phyloP scores from a whole-genome alignment of 371 early-diverging fungal genomes.

The Mortierella sp. region DNA sequence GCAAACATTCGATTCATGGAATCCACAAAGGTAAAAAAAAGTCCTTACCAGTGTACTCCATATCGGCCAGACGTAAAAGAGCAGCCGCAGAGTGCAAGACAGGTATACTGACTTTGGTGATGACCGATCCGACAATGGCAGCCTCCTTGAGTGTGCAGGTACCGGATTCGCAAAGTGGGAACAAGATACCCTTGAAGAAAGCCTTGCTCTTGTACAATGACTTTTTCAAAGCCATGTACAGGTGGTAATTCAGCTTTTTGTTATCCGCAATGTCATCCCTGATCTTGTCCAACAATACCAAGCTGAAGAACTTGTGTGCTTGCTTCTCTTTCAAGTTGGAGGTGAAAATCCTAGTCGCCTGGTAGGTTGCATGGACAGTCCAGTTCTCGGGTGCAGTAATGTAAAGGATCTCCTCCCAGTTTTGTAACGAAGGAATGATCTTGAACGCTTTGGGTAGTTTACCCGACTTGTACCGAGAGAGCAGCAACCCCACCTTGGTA shows the following conservation, averaged over 20 bases:
- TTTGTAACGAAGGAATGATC: constrained; percentile 92
- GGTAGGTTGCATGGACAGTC: constrained; percentile 96
- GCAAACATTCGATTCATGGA: neutral
- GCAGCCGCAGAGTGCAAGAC: constrained; percentile 96
- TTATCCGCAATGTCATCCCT: constrained; percentile 94
- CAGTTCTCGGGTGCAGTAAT: constrained; percentile 92
- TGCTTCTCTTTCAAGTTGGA: constrained; percentile 93
- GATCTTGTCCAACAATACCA: constrained; percentile 90
- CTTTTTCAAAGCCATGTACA: constrained; percentile 96
- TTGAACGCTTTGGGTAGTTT: constrained; percentile 98
- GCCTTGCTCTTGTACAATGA: constrained; percentile 96
- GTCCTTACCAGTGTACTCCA: constrained; percentile 92
- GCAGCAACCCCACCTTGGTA: constrained; percentile 92
- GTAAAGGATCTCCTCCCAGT: constrained; percentile 97
- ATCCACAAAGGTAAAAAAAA: neutral
- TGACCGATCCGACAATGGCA: constrained; percentile 92
- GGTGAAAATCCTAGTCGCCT: constrained; percentile 96
- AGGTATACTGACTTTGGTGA: constrained; percentile 93
- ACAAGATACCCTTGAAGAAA: constrained; percentile 97
- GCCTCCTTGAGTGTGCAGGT: constrained; percentile 97
- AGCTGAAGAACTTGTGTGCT: constrained; percentile 91
- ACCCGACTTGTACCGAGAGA: constrained; percentile 95
- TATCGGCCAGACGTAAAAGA: constrained; percentile 92
- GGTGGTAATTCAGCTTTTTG: constrained; percentile 95
- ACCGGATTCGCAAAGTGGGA: constrained; percentile 95